Conservation (phyloP, 2,329 filamentous ascomycete species). For the Colletotrichum sojae region DNA sequence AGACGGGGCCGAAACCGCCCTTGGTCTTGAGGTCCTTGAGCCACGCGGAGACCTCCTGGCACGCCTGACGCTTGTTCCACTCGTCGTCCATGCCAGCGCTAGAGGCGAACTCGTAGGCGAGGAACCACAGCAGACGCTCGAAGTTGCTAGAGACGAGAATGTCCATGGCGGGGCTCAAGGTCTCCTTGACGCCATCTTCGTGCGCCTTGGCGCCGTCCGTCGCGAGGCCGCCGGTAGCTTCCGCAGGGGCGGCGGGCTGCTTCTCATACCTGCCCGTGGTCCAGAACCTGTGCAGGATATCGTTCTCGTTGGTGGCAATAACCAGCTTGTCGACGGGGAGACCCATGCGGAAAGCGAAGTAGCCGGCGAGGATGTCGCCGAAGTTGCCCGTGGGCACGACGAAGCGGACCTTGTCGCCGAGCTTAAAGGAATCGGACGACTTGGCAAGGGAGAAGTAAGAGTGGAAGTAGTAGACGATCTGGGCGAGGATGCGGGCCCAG, state of each 20-base stretch:
- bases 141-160: slow-evolving; percentile 98
- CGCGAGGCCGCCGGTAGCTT: slow-evolving; percentile 74
- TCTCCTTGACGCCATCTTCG: slow-evolving; percentile 86
- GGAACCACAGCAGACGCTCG: slow-evolving; percentile 94
- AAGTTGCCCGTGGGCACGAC: slow-evolving; percentile 98
- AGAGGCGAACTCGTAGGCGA: slow-evolving; percentile 80
- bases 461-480: slow-evolving; percentile 98
- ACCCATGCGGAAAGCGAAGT: slow-evolving; percentile 92
- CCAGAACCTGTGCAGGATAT: slow-evolving; percentile 97
- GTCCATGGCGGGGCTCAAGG: slow-evolving; percentile 95
- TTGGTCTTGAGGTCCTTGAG: slow-evolving; percentile 83
- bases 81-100: slow-evolving; percentile 73
- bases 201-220: slow-evolving; percentile 75
- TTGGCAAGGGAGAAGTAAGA: slow-evolving; percentile 87
- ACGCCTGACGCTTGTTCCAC: slow-evolving; percentile 78
- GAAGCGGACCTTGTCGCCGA: slow-evolving; percentile 82
- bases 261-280: slow-evolving; percentile 92
- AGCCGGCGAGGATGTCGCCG: slow-evolving; percentile 92
- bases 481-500: slow-evolving; percentile 93
- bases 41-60: slow-evolving; percentile 84
- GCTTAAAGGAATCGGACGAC: slow-evolving; percentile 69
- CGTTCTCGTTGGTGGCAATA: slow-evolving; percentile 97
- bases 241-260: slow-evolving; percentile 72
- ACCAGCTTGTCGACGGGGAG: slow-evolving; percentile 90
- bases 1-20: slow-evolving; percentile 85